Conservation (phyloP, 2,329 filamentous ascomycete species). For the Hypoxylon rubiginosum region DNA sequence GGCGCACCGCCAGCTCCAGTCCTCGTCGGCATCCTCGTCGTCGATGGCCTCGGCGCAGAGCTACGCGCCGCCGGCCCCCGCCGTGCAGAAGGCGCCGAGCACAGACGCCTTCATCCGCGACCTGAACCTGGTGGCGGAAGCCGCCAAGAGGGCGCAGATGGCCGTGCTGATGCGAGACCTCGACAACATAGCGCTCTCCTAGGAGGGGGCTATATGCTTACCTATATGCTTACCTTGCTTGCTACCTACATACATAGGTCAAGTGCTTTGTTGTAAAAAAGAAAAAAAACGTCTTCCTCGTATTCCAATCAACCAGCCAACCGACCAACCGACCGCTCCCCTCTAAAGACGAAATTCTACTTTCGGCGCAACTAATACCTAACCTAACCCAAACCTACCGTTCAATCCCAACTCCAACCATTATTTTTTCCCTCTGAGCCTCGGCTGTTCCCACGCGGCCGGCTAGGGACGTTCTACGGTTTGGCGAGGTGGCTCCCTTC, state of each 20-base stretch:
- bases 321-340: too few relatives aligned
- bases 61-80: constrained; percentile 46
- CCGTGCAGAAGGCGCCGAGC: constrained; percentile 49
- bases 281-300: too few relatives aligned
- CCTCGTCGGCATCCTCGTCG: constrained; percentile 24
- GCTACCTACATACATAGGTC: too few relatives aligned
- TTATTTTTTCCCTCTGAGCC: background rate
- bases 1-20: constrained; percentile 35
- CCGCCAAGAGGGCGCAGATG: constrained; percentile 92
- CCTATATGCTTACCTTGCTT: background rate
- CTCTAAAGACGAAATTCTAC: background rate
- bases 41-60: constrained; percentile 35
- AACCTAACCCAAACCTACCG: background rate
- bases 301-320: too few relatives aligned
- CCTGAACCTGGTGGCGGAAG: constrained; percentile 89
- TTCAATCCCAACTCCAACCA: background rate
- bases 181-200: constrained; percentile 75
- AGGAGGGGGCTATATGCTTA: too few relatives aligned
- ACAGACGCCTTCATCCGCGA: constrained; percentile 78
- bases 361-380: background rate
- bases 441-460: background rate
- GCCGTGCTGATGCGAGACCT: constrained; percentile 89
- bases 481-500: background rate
- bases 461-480: background rate
- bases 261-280: too few relatives aligned